Evolutionary conservation across 169 alveolate species (phyloP).

Genomic region (Babesia ovis): DNA sequence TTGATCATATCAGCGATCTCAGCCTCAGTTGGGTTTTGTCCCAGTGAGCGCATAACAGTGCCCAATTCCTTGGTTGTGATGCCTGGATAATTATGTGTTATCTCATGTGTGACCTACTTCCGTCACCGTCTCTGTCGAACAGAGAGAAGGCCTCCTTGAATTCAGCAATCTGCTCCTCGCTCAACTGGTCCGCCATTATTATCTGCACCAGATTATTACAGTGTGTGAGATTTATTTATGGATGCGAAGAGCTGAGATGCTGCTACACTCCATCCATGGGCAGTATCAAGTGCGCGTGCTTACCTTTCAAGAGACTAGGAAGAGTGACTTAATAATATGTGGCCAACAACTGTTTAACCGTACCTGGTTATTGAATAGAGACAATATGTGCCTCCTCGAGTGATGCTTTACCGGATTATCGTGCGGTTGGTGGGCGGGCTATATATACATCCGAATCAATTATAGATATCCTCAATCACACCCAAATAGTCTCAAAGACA

Average conservation of each 20-base stretch:
- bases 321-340: background rate
- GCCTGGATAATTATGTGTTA: constrained; percentile 62
- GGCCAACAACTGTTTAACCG: background rate
- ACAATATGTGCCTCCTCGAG: background rate
- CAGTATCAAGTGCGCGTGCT: background rate
- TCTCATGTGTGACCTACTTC: constrained; percentile 75
- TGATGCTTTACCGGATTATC: constrained; percentile 3
- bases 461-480: too few species aligned
- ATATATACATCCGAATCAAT: background rate
- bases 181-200: constrained; percentile 95
- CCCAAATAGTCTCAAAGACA: too few species aligned
- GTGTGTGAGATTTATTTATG: background rate
- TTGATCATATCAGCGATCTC: constrained; percentile 95
- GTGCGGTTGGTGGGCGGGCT: constrained; percentile 20
- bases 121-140: constrained; percentile 99
- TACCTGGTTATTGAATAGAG: background rate
- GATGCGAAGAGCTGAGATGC: background rate
- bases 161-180: constrained; percentile 99
- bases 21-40: constrained; percentile 98
- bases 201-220: background rate
- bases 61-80: constrained; percentile 95
- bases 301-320: background rate
- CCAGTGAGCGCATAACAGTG: constrained; percentile 93
- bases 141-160: constrained; percentile 99
- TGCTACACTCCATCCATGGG: constrained; percentile 3